Percentiles rank a stretch among this genome's conserved stretches.
Evolutionary conservation across 192 early-diverging fungal species (phyloP).

Genomic region (Coemansia sp.): DNA sequence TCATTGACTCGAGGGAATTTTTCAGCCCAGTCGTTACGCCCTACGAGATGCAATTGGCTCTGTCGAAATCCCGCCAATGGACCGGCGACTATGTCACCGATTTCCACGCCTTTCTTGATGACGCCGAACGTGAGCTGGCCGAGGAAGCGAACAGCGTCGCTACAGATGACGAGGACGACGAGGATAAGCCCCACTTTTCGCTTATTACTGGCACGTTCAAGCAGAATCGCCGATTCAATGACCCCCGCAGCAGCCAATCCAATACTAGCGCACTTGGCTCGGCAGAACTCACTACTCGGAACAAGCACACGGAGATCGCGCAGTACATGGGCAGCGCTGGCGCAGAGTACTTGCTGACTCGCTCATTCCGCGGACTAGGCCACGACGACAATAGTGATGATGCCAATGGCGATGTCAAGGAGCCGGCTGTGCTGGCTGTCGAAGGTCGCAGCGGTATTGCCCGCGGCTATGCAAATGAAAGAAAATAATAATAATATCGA

Average conservation of each 20-base stretch:
- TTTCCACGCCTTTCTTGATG: slow-evolving; percentile 64
- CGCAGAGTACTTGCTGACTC: slow-evolving; percentile 72
- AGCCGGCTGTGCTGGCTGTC: slow-evolving; percentile 32
- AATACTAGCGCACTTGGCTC: background rate
- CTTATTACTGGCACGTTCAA: slow-evolving; percentile 84
- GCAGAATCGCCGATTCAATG: slow-evolving; percentile 56
- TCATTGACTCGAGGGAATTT: slow-evolving; percentile 92
- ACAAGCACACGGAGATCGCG: slow-evolving; percentile 53
- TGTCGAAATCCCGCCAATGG: slow-evolving; percentile 62
- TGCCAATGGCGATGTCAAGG: no score
- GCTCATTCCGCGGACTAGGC: slow-evolving; percentile 85
- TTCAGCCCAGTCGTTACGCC: slow-evolving; percentile 93
- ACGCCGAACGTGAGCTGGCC: slow-evolving; percentile 20
- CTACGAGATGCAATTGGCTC: slow-evolving; percentile 86
- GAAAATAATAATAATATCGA: slow-evolving; percentile 19
- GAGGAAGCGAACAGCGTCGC: slow-evolving; percentile 34
- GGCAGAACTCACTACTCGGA: slow-evolving; percentile 59
- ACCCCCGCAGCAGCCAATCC: background rate
- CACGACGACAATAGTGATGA: slow-evolving; percentile 46
- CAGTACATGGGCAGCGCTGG: slow-evolving; percentile 51
- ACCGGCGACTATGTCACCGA: slow-evolving; percentile 73
- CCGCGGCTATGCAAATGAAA: slow-evolving; percentile 66
- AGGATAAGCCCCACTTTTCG: slow-evolving; percentile 83
- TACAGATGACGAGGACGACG: slow-evolving; percentile 60
- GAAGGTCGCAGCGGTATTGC: slow-evolving; percentile 93